phyloP scores from a whole-genome alignment of 2,329 filamentous ascomycete genomes.

The Hymenoscyphus scutula region DNA sequence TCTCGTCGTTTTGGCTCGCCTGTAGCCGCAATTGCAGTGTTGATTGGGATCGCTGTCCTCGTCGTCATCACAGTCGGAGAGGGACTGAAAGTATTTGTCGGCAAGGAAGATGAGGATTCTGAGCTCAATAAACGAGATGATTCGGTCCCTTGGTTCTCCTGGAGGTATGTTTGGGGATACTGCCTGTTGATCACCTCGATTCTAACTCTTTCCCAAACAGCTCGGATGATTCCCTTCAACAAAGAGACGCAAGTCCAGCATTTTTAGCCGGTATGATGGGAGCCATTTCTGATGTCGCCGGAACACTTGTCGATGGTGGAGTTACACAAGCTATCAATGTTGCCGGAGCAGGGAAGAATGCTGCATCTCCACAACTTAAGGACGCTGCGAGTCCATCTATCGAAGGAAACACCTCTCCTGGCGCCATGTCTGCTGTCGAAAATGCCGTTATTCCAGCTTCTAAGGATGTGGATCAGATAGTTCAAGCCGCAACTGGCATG shows the following conservation, averaged over 20 bases:
- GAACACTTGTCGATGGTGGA: conserved; percentile 20
- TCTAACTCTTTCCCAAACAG: background rate
- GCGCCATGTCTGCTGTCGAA: conserved; percentile 17
- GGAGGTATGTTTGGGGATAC: conserved; percentile 24
- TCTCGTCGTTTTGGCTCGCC: conserved; percentile 20
- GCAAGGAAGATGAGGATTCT: conserved; percentile 9
- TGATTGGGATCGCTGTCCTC: conserved; percentile 28
- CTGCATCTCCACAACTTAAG: background rate
- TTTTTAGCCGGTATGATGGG: conserved; percentile 15
- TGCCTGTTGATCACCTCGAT: background rate
- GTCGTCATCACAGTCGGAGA: conserved; percentile 29
- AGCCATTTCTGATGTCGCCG: conserved; percentile 22
- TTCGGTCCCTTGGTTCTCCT: conserved; percentile 16
- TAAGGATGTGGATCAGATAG: conserved; percentile 6
- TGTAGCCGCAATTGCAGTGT: conserved; percentile 18
- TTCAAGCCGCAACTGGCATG: conserved; percentile 19
- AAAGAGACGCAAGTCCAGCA: background rate
- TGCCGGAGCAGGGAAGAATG: background rate
- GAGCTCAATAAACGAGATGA: conserved; percentile 18
- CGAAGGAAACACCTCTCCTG: conserved; percentile 8
- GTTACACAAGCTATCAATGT: conserved; percentile 9
- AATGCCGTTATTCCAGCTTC: background rate
- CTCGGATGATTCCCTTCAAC: background rate
- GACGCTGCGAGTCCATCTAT: background rate
- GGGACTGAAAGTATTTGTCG: conserved; percentile 23